Evolutionary conservation across 257 asterid species (phyloP).

Genomic region (Solanum phureja): DNA sequence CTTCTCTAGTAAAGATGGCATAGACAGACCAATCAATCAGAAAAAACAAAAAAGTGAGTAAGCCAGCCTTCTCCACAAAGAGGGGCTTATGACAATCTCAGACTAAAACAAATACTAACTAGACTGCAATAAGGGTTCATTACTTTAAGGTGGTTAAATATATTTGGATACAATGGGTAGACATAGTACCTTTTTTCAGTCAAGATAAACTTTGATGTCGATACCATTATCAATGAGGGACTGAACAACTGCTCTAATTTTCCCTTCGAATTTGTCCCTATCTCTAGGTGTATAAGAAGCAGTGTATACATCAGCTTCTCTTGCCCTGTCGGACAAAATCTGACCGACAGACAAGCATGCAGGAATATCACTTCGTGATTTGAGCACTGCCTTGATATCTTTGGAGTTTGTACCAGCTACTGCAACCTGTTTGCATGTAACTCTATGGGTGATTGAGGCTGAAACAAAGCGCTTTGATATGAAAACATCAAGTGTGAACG

Average conservation of each 20-base stretch:
- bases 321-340: constrained; percentile 76
- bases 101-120: not conserved
- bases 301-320: constrained; percentile 89
- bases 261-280: constrained; percentile 94
- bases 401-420: constrained; percentile 96
- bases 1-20: not conserved
- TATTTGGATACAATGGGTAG: not conserved
- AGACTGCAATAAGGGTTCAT: not conserved
- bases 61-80: not conserved
- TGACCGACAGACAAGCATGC: constrained; percentile 76
- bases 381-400: constrained; percentile 82
- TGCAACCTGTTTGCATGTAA: constrained; percentile 91
- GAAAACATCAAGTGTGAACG: constrained; percentile 84
- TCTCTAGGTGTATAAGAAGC: constrained; percentile 86
- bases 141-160: not conserved
- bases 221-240: constrained; percentile 89
- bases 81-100: not conserved
- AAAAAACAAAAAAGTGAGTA: not conserved
- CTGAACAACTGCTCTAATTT: constrained; percentile 89
- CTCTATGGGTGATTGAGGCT: constrained; percentile 90
- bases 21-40: not conserved
- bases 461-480: constrained; percentile 87
- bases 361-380: constrained; percentile 80
- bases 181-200: constrained; percentile 19
- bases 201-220: constrained; percentile 81